phyloP scores from a whole-genome alignment of 1,139 yeast genomes.

The Pichia sp. region DNA sequence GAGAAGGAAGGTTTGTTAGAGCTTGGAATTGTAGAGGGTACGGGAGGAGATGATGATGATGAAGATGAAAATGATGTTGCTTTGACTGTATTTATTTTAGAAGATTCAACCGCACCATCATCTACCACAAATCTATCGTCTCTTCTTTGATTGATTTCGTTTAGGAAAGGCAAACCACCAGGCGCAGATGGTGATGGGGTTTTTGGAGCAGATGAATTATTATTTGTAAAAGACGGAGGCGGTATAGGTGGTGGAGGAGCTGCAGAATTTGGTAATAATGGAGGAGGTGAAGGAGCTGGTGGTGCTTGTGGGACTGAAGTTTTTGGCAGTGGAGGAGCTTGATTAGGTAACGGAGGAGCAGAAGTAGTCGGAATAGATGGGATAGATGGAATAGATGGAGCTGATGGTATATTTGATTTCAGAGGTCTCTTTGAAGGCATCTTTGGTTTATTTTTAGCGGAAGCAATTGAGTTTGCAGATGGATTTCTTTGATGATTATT shows the following conservation, averaged over 20 bases:
- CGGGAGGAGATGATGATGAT: constrained; percentile 30
- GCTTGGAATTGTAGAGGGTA: constrained; percentile 16
- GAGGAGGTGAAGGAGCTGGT: constrained; percentile 6
- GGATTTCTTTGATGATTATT: not conserved
- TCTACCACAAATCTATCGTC: constrained; percentile 49
- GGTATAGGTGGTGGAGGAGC: constrained; percentile 9
- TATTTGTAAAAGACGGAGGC: constrained; percentile 12
- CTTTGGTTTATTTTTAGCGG: constrained; percentile 24
- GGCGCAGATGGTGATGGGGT: constrained; percentile 27
- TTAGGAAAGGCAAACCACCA: constrained; percentile 41
- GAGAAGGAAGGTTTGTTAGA: not conserved
- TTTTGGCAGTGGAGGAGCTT: constrained; percentile 20
- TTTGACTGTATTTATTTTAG: not conserved
- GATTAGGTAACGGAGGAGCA: constrained; percentile 74
- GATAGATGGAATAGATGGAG: constrained; percentile 49
- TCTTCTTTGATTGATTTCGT: constrained; percentile 50
- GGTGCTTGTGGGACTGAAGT: constrained; percentile 28
- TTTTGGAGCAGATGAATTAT: not conserved
- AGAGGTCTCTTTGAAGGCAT: constrained; percentile 31
- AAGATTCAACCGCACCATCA: constrained; percentile 1
- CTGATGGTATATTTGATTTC: constrained; percentile 26
- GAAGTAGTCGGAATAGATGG: constrained; percentile 36
- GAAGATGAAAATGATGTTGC: constrained; percentile 40
- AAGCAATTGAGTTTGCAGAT: constrained; percentile 1
- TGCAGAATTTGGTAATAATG: constrained; percentile 11